Percentiles rank a stretch among this genome's conserved stretches.
phyloP scores from a whole-genome alignment of 805 yeast genomes.

The Torulaspora maleeae region DNA sequence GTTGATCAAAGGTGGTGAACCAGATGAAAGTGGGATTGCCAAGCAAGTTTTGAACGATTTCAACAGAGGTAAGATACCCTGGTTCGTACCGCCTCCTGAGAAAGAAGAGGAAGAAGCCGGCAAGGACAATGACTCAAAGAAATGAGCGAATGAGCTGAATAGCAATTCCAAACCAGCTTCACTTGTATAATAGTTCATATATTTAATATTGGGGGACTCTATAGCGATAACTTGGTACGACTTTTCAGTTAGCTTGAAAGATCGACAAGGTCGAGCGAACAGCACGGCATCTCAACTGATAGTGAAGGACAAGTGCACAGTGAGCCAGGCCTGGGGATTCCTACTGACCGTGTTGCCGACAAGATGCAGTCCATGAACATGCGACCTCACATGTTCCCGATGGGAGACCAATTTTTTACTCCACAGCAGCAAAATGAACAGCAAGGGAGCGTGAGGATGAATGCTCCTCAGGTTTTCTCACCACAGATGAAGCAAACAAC shows the following conservation, averaged over 20 bases:
- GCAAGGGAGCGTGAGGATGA: constrained; percentile 26
- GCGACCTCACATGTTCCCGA: constrained; percentile 29
- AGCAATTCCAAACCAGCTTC: not conserved
- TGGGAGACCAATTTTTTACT: constrained; percentile 29
- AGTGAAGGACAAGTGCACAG: not conserved
- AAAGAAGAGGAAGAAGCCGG: constrained; percentile 50
- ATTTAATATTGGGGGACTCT: constrained; percentile 1
- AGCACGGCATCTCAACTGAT: not conserved
- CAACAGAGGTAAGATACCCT: constrained; percentile 95
- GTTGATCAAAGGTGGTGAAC: constrained; percentile 93
- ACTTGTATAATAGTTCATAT: constrained; percentile 3
- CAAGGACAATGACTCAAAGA: constrained; percentile 6
- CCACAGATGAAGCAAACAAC: constrained; percentile 27
- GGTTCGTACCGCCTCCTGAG: constrained; percentile 94
- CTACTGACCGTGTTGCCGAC: not conserved
- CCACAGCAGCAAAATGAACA: constrained; percentile 27
- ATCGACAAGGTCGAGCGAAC: not conserved
- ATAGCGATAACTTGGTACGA: constrained; percentile 4
- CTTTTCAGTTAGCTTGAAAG: constrained; percentile 1
- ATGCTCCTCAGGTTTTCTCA: constrained; percentile 29
- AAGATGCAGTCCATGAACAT: constrained; percentile 29
- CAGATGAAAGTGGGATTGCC: constrained; percentile 90
- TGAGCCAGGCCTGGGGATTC: not conserved
- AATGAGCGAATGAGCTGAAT: not conserved
- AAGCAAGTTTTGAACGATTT: constrained; percentile 88